Conservation (phyloP, 2,329 filamentous ascomycete species). For the Allantophomopsis lycopodina region DNA sequence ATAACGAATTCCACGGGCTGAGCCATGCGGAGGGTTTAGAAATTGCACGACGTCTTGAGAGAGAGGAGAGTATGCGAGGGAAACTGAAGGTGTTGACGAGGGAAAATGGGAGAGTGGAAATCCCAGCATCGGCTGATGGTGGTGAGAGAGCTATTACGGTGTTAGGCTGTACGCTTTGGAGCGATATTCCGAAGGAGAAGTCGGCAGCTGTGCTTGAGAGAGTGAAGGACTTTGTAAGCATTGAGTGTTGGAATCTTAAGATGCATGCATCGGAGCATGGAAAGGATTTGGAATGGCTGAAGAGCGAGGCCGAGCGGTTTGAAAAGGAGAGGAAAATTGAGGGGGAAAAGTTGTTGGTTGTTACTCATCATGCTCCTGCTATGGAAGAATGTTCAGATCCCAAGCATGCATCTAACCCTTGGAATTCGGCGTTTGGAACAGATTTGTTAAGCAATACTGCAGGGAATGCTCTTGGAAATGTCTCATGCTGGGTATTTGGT, state of each 20-base stretch:
- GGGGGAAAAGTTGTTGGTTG: conserved; percentile 25
- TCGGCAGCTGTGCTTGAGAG: conserved; percentile 24
- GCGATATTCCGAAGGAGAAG: conserved; percentile 26
- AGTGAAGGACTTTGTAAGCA: conserved; percentile 39
- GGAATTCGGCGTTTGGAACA: conserved; percentile 36
- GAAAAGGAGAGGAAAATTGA: conserved; percentile 18
- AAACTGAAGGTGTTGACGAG: conserved; percentile 30
- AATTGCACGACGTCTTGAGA: conserved; percentile 21
- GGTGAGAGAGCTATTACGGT: conserved; percentile 27
- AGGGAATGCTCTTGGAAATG: conserved; percentile 6
- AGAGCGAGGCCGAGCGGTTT: not conserved
- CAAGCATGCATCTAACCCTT: conserved; percentile 29
- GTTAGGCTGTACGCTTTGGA: conserved; percentile 45
- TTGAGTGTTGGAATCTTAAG: conserved; percentile 33
- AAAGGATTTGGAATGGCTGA: conserved; percentile 36
- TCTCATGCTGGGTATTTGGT: conserved; percentile 29
- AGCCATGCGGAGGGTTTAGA: conserved; percentile 23
- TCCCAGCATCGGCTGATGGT: conserved; percentile 10
- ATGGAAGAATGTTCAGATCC: conserved; percentile 32
- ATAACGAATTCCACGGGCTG: conserved; percentile 38
- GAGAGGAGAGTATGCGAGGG: conserved; percentile 22
- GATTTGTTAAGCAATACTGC: conserved; percentile 22
- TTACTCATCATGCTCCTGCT: conserved; percentile 44
- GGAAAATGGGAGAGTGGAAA: conserved; percentile 20
- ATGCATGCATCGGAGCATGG: conserved; percentile 33